These are phyloP conservation scores for Tilletia caries DNA, from an alignment of 1,284 basidiomycete species.

Conservation along the genomic window DNA sequence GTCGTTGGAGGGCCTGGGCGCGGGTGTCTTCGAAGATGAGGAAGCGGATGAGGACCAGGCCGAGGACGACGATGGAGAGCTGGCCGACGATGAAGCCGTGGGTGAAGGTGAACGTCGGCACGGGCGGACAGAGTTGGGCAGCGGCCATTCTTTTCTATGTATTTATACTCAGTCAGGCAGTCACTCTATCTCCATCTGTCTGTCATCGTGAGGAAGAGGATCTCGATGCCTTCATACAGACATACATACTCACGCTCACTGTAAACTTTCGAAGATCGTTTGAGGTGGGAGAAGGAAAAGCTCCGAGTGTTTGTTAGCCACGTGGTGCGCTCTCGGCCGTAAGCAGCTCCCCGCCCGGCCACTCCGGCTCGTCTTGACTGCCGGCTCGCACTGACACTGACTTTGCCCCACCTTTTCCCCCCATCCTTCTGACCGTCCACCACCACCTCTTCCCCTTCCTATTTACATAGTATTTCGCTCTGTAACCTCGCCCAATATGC, in stretches of 20 bases:
- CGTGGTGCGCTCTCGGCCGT: no score
- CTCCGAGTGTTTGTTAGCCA: no score
- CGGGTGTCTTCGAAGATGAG: conserved; percentile 59
- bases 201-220: no score
- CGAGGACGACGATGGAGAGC: conserved; percentile 54
- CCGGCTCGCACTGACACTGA: background rate
- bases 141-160: no score
- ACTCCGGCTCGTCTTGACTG: background rate
- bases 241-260: no score
- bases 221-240: no score
- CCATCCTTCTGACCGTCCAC: no score
- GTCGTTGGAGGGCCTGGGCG: conserved; percentile 50
- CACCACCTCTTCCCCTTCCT: background rate
- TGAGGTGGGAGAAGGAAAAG: no score
- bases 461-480: background rate
- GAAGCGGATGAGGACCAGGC: conserved; percentile 56
- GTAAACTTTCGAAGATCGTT: no score
- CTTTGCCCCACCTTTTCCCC: background rate
- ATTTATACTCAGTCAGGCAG: no score
- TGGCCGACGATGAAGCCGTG: conserved; percentile 61
- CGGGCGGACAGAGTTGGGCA: conserved; percentile 1
- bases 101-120: conserved; percentile 55
- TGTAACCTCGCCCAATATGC: conserved; percentile 27
- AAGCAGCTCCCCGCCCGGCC: no score
- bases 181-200: background rate